Evolutionary conservation across 2,329 filamentous ascomycete species (phyloP).

Genomic region (Cladobotryum protrusum): DNA sequence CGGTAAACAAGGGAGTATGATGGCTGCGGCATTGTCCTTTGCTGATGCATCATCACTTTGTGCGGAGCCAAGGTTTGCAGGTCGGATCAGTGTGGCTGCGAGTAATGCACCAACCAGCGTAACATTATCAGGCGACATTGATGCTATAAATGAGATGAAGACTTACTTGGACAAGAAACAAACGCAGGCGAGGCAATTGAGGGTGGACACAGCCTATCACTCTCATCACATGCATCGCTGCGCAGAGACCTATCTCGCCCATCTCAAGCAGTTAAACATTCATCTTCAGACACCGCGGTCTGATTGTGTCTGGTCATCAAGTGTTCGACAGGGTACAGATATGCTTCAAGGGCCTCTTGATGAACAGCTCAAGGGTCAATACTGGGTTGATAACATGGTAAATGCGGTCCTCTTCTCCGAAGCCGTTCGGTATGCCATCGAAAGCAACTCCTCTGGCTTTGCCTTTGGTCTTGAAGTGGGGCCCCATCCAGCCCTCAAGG

Average conservation of each 20-base stretch:
- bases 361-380: background rate
- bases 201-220: constrained; percentile 23
- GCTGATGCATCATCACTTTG: background rate
- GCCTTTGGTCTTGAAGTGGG: background rate
- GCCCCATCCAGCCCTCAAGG: background rate
- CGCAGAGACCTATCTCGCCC: background rate
- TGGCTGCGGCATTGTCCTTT: background rate
- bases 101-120: constrained; percentile 23
- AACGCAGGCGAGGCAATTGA: constrained; percentile 20
- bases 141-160: constrained; percentile 19
- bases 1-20: background rate
- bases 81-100: constrained; percentile 28
- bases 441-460: background rate
- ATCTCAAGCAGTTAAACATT: background rate
- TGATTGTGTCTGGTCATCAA: background rate
- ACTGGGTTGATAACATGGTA: constrained; percentile 1
- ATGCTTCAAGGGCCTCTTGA: background rate
- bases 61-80: constrained; percentile 9
- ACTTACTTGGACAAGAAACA: constrained; percentile 15
- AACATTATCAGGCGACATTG: constrained; percentile 23
- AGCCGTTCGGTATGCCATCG: background rate
- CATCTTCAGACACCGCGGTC: background rate
- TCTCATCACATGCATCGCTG: constrained; percentile 23
- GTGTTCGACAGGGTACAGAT: background rate
- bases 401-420: background rate